Evolutionary conservation across 2,329 filamentous ascomycete genomes (phyloP).

Genomic region (Penicillium sclerotiorum): DNA sequence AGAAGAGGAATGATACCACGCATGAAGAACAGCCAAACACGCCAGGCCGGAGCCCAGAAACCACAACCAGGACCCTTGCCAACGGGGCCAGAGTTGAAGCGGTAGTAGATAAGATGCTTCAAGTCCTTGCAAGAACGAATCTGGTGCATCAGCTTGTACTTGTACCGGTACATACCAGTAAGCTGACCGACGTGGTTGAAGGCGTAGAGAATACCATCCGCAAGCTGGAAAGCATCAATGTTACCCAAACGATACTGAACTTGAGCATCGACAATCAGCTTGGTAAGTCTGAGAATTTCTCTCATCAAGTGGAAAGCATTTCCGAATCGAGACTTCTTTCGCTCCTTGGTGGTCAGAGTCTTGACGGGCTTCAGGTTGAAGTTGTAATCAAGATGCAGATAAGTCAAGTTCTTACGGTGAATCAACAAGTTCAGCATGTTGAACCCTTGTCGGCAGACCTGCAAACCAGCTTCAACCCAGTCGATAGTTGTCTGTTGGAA

Average conservation of each 20-base stretch:
- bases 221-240: slow-evolving; percentile 97
- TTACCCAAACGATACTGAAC: slow-evolving; percentile 97
- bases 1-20: slow-evolving; percentile 95
- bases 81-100: slow-evolving; percentile 95
- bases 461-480: slow-evolving; percentile 97
- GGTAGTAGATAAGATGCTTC: slow-evolving; percentile 98
- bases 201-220: slow-evolving; percentile 97
- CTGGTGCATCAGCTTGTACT: slow-evolving; percentile 99
- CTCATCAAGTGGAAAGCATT: slow-evolving; percentile 99
- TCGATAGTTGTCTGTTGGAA: slow-evolving; percentile 99
- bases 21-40: slow-evolving; percentile 99
- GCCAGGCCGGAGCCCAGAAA: slow-evolving; percentile 98
- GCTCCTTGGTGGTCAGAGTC: slow-evolving; percentile 96
- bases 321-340: slow-evolving; percentile 98
- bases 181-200: slow-evolving; percentile 99
- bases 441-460: slow-evolving; percentile 97
- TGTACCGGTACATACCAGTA: slow-evolving; percentile 99
- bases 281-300: slow-evolving; percentile 92
- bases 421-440: slow-evolving; percentile 99
- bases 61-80: slow-evolving; percentile 97
- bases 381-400: slow-evolving; percentile 98
- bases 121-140: slow-evolving; percentile 98
- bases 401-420: slow-evolving; percentile 97
- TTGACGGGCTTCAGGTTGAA: slow-evolving; percentile 99
- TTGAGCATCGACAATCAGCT: slow-evolving; percentile 96